A percentile compares a stretch with the other conserved stretches of the same genome.
Evolutionary conservation across 2,329 filamentous ascomycete genomes (phyloP).

Genomic region (Neofusicoccum laricinum): DNA sequence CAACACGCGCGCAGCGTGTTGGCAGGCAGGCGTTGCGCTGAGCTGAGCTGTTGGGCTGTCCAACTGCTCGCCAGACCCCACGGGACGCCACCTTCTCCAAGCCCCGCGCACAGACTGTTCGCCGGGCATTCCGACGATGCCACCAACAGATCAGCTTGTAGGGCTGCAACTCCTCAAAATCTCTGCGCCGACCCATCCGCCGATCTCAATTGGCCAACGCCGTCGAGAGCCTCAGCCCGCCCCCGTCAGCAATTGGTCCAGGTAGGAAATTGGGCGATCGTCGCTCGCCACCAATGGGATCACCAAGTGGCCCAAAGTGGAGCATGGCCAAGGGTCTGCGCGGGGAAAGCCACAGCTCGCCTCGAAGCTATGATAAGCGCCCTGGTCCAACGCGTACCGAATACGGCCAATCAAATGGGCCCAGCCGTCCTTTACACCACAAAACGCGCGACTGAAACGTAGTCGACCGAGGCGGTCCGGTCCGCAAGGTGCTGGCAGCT

Average conservation of each 20-base stretch:
- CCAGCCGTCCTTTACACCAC: neutral
- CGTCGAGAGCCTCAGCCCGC: neutral
- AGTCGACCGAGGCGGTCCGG: constrained; percentile 7
- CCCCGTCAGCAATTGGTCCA: neutral
- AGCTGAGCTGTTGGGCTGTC: neutral
- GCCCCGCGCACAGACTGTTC: too few relatives aligned
- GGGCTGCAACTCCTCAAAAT: neutral
- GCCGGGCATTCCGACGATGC: neutral
- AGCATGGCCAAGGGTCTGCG: neutral
- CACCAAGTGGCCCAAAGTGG: neutral
- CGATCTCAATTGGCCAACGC: neutral
- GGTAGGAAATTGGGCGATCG: constrained; percentile 2
- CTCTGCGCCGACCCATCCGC: neutral
- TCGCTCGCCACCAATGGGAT: neutral
- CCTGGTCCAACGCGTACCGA: neutral
- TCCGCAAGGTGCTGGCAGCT: neutral
- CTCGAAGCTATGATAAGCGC: neutral
- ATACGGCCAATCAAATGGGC: constrained; percentile 1
- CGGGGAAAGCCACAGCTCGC: neutral
- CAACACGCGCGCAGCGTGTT: neutral
- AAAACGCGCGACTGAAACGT: neutral
- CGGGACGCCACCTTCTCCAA: neutral
- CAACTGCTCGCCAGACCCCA: neutral
- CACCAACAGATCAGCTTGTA: neutral
- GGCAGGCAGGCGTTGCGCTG: too few relatives aligned